phyloP scores from a whole-genome alignment of 2,329 filamentous ascomycete genomes.

The Dryadomyces quercus-mongolicae region DNA sequence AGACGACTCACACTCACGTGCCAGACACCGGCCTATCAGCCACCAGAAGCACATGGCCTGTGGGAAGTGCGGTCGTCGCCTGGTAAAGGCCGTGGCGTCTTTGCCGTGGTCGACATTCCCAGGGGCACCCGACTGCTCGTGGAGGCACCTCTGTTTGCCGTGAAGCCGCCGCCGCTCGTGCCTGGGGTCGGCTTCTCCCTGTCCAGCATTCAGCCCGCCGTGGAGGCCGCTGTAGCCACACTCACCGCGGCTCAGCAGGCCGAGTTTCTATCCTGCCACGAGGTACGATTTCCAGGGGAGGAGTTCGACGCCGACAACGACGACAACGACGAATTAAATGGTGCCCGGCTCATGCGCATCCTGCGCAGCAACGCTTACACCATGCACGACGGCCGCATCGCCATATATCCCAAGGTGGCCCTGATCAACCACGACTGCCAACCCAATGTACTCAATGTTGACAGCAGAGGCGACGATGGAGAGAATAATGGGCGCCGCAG shows the following conservation, averaged over 20 bases:
- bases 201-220: slow-evolving; percentile 21
- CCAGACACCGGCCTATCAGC: too few relatives aligned
- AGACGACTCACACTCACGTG: too few relatives aligned
- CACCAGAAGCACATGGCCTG: too few relatives aligned
- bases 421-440: slow-evolving; percentile 28
- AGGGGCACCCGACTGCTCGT: slow-evolving; percentile 26
- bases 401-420: slow-evolving; percentile 21
- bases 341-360: slow-evolving; percentile 16
- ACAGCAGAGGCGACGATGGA: background rate
- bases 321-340: background rate
- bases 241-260: slow-evolving; percentile 15
- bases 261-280: slow-evolving; percentile 18
- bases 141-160: slow-evolving; percentile 24
- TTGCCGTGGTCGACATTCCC: slow-evolving; percentile 22
- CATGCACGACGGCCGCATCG: slow-evolving; percentile 11
- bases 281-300: slow-evolving; percentile 14
- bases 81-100: slow-evolving; percentile 28
- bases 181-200: slow-evolving; percentile 17
- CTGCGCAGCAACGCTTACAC: slow-evolving; percentile 30
- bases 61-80: slow-evolving; percentile 13
- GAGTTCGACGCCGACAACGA: slow-evolving; percentile 8
- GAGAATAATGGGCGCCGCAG: slow-evolving; percentile 19
- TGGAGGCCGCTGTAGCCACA: slow-evolving; percentile 12
- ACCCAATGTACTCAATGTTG: slow-evolving; percentile 22
- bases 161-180: slow-evolving; percentile 16